Evolutionary conservation across 768 basidiomycete genomes (phyloP).

Genomic region (Crassisporium funariophilum): DNA sequence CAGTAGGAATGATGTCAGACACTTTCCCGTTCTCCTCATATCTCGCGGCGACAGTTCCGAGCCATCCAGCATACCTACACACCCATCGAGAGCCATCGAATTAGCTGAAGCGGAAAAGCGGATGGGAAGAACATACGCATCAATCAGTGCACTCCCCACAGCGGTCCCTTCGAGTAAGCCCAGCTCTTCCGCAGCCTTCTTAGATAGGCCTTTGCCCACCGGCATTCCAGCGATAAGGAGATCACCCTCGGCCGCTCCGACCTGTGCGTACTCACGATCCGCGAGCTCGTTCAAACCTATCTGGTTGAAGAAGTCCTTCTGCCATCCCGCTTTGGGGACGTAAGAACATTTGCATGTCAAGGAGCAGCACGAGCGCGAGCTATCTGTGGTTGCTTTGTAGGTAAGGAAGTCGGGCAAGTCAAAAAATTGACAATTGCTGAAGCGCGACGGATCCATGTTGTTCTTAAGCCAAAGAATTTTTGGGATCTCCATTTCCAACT

Average conservation of each 20-base stretch:
- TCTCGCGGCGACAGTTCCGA: slow-evolving; percentile 90
- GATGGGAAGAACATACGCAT: slow-evolving; percentile 62
- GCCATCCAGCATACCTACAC: slow-evolving; percentile 88
- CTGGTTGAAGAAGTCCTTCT: slow-evolving; percentile 77
- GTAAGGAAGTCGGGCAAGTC: slow-evolving; percentile 97
- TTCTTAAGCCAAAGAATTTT: slow-evolving; percentile 97
- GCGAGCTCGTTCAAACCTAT: slow-evolving; percentile 81
- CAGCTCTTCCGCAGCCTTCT: slow-evolving; percentile 78
- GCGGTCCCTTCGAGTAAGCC: slow-evolving; percentile 85
- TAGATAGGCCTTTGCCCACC: slow-evolving; percentile 81
- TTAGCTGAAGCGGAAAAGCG: not conserved
- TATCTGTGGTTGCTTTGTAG: slow-evolving; percentile 80
- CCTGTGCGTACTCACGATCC: slow-evolving; percentile 67
- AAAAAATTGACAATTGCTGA: slow-evolving; percentile 79
- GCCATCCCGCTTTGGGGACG: slow-evolving; percentile 83
- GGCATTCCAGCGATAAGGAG: slow-evolving; percentile 84
- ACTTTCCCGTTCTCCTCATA: slow-evolving; percentile 53
- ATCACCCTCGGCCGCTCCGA: slow-evolving; percentile 64
- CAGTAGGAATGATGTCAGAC: slow-evolving; percentile 53
- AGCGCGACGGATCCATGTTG: slow-evolving; percentile 72
- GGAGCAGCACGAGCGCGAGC: slow-evolving; percentile 86
- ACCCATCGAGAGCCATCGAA: not conserved
- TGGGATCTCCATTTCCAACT: slow-evolving; percentile 99
- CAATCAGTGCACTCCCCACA: slow-evolving; percentile 93
- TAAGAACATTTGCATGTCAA: slow-evolving; percentile 96